A percentile compares a stretch with the other conserved stretches of the same genome.
Evolutionary conservation across 179 eudicot species (phyloP).

Genomic region (Vitellaria paradoxa): DNA sequence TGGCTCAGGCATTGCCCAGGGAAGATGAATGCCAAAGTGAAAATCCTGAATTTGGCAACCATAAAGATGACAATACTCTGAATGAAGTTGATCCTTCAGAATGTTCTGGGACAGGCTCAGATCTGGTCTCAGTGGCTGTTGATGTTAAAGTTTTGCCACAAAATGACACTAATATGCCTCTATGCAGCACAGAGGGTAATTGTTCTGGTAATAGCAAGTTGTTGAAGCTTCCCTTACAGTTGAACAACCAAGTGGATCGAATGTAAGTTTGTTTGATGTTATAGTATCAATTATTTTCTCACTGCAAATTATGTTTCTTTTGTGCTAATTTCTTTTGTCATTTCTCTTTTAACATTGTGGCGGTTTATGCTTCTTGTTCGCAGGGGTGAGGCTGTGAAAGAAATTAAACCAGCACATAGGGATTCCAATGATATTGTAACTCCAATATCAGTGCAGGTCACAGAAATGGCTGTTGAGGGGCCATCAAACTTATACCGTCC

Average conservation of each 20-base stretch:
- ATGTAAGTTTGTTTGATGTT: conserved; percentile 37
- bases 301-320: not conserved
- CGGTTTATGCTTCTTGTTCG: conserved; percentile 5
- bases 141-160: conserved; percentile 24
- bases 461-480: conserved; percentile 23
- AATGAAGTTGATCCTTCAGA: conserved; percentile 20
- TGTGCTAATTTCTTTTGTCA: not conserved
- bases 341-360: not conserved
- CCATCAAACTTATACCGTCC: conserved; percentile 30
- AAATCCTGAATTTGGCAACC: conserved; percentile 7
- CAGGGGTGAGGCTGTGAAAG: conserved; percentile 45
- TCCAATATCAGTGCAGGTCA: conserved; percentile 26
- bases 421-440: conserved; percentile 26
- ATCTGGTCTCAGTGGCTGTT: conserved; percentile 21
- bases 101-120: conserved; percentile 14
- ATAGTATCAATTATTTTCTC: not conserved
- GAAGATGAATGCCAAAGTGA: conserved; percentile 20
- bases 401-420: conserved; percentile 22
- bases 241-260: conserved; percentile 24
- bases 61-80: conserved; percentile 13
- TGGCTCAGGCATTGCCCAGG: not conserved
- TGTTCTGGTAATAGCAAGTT: conserved; percentile 22
- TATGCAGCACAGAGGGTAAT: conserved; percentile 21
- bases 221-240: conserved; percentile 24
- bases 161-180: conserved; percentile 15